Percentiles rank a stretch among this genome's conserved stretches.
Evolutionary conservation across 768 basidiomycete species (phyloP).

Genomic region (Coprinopsis cinerea): DNA sequence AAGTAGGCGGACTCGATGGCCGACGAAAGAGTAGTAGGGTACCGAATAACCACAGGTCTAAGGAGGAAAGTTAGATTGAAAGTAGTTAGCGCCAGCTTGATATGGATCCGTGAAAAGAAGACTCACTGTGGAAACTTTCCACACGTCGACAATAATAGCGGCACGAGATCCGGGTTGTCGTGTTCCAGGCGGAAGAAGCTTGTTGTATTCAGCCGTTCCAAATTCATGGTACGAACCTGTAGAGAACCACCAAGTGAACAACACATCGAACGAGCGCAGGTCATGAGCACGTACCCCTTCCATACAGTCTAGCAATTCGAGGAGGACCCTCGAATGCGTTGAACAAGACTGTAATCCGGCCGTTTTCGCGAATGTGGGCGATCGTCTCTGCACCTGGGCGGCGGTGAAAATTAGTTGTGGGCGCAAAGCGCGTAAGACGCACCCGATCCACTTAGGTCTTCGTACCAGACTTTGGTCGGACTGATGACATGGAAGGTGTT

Average conservation of each 20-base stretch:
- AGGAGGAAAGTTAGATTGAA: background rate
- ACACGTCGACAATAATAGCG: constrained; percentile 53
- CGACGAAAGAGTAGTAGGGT: constrained; percentile 52
- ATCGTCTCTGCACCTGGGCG: constrained; percentile 35
- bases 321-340: constrained; percentile 58
- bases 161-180: constrained; percentile 56
- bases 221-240: constrained; percentile 57
- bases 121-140: constrained; percentile 47
- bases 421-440: constrained; percentile 15
- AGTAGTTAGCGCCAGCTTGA: background rate
- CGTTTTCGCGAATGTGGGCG: constrained; percentile 53
- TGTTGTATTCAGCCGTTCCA: constrained; percentile 55
- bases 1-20: constrained; percentile 48
- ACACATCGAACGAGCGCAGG: background rate
- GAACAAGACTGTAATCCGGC: constrained; percentile 55
- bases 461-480: constrained; percentile 59
- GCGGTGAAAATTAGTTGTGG: background rate
- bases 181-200: constrained; percentile 36
- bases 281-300: constrained; percentile 39
- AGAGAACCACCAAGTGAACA: background rate
- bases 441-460: constrained; percentile 70
- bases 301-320: constrained; percentile 51
- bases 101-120: background rate
- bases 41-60: constrained; percentile 67
- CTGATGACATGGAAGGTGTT: constrained; percentile 57